Percentiles rank a stretch among this genome's conserved stretches.
Evolutionary conservation across 148 eudicot species (phyloP).

Genomic region (Polygonum aviculare): DNA sequence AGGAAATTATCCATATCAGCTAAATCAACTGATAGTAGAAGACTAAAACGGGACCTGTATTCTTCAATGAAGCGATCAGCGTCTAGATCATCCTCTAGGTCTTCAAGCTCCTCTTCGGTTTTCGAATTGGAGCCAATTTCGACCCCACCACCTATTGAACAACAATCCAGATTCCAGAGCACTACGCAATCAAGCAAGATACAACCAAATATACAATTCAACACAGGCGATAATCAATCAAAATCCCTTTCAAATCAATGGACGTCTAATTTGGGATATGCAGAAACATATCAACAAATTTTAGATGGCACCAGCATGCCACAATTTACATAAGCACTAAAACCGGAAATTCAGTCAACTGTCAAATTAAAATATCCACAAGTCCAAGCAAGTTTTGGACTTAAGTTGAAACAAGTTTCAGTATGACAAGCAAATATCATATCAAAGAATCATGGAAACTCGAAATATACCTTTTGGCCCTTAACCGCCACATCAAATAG

Average conservation of each 20-base stretch:
- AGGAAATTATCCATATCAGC: not conserved
- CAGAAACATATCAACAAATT: not conserved
- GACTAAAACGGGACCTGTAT: constrained; percentile 33
- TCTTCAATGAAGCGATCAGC: constrained; percentile 81
- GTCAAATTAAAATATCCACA: not conserved
- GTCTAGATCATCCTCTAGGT: constrained; percentile 84
- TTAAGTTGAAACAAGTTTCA: not conserved
- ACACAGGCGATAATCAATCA: not conserved
- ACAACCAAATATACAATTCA: not conserved
- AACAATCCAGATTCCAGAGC: not conserved
- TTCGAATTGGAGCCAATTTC: constrained; percentile 14
- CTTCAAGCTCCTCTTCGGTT: constrained; percentile 78
- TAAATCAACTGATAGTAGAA: not conserved
- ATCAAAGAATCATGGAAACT: not conserved
- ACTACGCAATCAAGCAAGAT: not conserved
- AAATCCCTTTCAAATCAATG: not conserved
- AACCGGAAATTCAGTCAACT: not conserved
- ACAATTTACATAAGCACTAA: not conserved
- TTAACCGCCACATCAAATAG: constrained; percentile 68
- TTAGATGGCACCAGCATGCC: not conserved
- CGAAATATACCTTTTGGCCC: constrained; percentile 73
- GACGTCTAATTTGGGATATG: not conserved
- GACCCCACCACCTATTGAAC: not conserved
- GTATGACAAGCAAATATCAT: not conserved
- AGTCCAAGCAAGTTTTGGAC: not conserved